Base-by-base conservation (phyloP, 352 stramenopile species). In the Pelagophyceae sp. region DNA sequence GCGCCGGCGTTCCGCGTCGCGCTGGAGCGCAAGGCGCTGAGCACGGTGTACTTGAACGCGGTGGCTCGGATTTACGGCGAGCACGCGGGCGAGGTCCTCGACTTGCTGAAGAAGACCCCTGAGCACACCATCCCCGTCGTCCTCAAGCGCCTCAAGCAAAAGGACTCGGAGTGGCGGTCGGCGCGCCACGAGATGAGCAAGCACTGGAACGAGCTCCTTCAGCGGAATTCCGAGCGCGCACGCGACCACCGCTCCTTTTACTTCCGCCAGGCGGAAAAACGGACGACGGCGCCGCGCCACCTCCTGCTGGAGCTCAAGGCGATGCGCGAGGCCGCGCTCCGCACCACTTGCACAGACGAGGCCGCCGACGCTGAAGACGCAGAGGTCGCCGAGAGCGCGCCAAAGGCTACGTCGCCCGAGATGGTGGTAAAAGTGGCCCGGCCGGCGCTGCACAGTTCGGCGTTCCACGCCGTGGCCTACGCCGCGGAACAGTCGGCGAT, bases 91-190 rank as follows among this genome's bases (percentile, higher is more conserved):
- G 87, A 94, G 77, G 91, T 93, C 32, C 72, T 98, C 32, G 93
- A 99, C 69, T 85, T 99, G 72, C 83, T 99, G 74, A 82, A 91
- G 19, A 94, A 96, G 81, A 98, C 99, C 84, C 96, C 97, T 15
- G 90, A 94, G 19, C 93, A 91, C 32, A 93, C 96, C 32, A 95
- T 99, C 74, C 97, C 97, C 0, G 93, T 99, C 67, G 96, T 99
- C 58, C 90, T 98, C 38, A 94, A 98, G 83, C 90, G 96, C 31
- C 83, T 99, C 6, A 95, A 98, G 81, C 94, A 99, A 81, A 99
- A 99, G 82, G 95, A 99, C 80, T 82, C 89, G 77, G 96, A 99
- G 82, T 99, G 96, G 97, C 85, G 86, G 29, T 85, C 83, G 64
- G 83, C 84, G 86, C 32, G 92, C 15, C 87, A 94, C 82, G 87